Conservation (phyloP, 345 rosid genomes). For the Aurinia saxatilis region DNA sequence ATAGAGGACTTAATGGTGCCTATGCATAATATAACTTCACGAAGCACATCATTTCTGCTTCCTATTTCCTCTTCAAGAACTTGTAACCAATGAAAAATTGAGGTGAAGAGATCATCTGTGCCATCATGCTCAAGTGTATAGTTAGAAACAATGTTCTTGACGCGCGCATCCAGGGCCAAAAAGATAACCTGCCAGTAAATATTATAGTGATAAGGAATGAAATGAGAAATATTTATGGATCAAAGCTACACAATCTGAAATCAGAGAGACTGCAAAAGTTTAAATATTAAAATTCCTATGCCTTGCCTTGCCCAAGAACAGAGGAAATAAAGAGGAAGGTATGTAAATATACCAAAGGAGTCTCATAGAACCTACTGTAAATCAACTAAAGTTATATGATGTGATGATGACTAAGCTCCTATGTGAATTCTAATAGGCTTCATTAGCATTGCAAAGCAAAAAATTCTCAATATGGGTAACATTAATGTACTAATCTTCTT, state of each 20-base stretch:
- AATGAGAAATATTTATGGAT: neutral
- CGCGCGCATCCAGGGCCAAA: constrained; percentile 80
- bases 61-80: constrained; percentile 50
- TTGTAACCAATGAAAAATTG: constrained; percentile 59
- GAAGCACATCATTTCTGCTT: constrained; percentile 32
- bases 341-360: neutral
- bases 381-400: neutral
- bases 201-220: neutral
- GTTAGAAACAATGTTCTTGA: constrained; percentile 83
- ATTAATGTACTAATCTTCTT: neutral
- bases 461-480: neutral
- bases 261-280: neutral
- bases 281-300: neutral
- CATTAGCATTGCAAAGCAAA: neutral
- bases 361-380: neutral
- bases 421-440: neutral
- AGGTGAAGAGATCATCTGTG: constrained; percentile 66
- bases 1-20: constrained; percentile 82
- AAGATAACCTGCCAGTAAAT: constrained; percentile 65
- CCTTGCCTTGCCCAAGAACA: neutral
- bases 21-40: constrained; percentile 74
- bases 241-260: too few species aligned
- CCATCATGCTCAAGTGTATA: constrained; percentile 90
- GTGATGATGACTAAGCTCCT: too few species aligned
- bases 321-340: neutral